Evolutionary conservation across 768 basidiomycete genomes (phyloP), one percentile per base, ranked within the genome.

Genomic region (Mrakia blollopis): DNA sequence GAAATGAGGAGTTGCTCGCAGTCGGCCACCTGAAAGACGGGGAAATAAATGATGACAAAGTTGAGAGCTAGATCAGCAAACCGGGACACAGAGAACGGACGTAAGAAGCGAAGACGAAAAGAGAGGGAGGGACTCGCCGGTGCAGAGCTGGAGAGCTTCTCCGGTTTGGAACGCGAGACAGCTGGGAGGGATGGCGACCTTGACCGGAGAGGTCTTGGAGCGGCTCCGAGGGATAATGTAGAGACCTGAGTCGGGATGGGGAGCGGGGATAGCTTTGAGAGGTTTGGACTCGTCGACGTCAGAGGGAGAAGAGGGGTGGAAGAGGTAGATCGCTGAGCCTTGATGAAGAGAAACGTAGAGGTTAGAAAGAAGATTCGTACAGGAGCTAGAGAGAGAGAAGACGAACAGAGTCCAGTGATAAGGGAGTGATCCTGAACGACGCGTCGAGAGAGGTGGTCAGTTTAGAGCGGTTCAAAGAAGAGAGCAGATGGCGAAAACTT

Each of bases 151-250:
- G 30, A 99, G 88, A 13, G 96, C 93, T 84, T 99, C 94, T 9
- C 97, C 97, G 0, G 94, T 98, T 83, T 99, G 97, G 84, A 99
- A 98, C 4, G 95, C 96, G 72, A 96, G 85, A 81, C 91, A 92
- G 81, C 92, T 68, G 28, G 78, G 81, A 6, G 97, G 96, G 79
- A 99, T 97, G 1, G 89, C 87, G 25, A 96, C 93, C 83, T 93
- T 94, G 21, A 88, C 89, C 37, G 95, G 83, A 32, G 89, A 85
- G 2, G 13, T 54, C 16, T 47, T 67, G 0, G 73, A 32, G 35
- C 91, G 90, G 4, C 90, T 90, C 47, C 95, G 89, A 30, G 92
- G 93, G 65, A 89, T 89, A 80, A 99, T 97, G 84, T 94, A 97
- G 23, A 99, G 87, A 0, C 97, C 97, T 3, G 94, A 92, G 2